These are phyloP conservation scores for Dactylellina haptotyla DNA, from an alignment of 2,329 filamentous ascomycete genomes.

Conservation along the genomic window DNA sequence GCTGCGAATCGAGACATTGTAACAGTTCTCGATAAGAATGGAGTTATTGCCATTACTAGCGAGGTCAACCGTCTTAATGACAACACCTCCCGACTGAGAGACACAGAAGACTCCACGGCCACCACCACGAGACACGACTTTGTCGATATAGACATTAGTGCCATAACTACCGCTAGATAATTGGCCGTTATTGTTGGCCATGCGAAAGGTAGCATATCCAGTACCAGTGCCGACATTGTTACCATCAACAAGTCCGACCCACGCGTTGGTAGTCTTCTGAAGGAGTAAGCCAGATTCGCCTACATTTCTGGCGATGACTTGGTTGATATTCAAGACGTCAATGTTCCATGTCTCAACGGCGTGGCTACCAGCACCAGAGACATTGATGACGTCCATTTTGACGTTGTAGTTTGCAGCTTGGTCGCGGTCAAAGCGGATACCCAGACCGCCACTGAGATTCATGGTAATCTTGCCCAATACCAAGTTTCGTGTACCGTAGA, in stretches of 20 bases:
- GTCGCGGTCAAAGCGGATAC: constrained; percentile 70
- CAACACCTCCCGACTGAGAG: constrained; percentile 67
- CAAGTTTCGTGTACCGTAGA: constrained; percentile 67
- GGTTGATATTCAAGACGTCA: constrained; percentile 66
- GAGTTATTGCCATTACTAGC: constrained; percentile 68
- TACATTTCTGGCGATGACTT: constrained; percentile 67
- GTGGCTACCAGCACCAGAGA: constrained; percentile 68
- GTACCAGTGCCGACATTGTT: constrained; percentile 67
- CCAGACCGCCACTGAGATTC: constrained; percentile 68
- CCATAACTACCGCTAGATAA: constrained; percentile 64
- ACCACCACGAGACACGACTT: constrained; percentile 68
- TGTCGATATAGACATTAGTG: constrained; percentile 68
- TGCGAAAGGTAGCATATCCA: constrained; percentile 69
- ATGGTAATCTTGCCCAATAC: constrained; percentile 67
- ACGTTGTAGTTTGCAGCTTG: constrained; percentile 67
- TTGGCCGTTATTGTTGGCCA: constrained; percentile 68
- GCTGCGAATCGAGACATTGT: constrained; percentile 66
- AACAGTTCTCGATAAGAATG: constrained; percentile 71
- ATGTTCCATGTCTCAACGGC: constrained; percentile 72
- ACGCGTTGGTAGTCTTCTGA: constrained; percentile 67
- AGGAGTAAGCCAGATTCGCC: constrained; percentile 70
- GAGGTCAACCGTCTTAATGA: constrained; percentile 66
- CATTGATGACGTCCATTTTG: constrained; percentile 66
- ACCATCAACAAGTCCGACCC: constrained; percentile 68
- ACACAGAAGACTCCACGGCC: constrained; percentile 70